These are phyloP conservation scores for Cucumis cinereus DNA, from an alignment of 306 rosid species.

Conservation along the genomic window DNA sequence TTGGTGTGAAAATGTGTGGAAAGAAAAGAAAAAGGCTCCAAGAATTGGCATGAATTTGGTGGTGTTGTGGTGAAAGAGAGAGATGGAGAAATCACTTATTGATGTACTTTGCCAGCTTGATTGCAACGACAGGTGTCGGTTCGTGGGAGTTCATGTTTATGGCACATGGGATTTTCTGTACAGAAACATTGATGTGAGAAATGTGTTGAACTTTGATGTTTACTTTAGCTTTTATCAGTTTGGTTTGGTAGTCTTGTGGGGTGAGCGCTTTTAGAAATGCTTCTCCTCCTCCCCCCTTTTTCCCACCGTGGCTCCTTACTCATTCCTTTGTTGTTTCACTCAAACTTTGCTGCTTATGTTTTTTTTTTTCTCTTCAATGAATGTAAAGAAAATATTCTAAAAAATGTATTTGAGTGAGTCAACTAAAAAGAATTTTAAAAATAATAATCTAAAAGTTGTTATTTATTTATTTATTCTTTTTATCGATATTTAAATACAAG, in stretches of 20 bases:
- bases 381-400: too few species aligned
- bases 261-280: neutral
- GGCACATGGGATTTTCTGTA: constrained; percentile 1
- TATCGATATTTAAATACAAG: too few species aligned
- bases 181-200: neutral
- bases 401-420: too few species aligned
- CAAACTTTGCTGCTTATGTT: neutral
- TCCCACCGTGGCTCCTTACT: neutral
- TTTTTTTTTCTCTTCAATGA: neutral
- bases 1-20: neutral
- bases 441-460: too few species aligned
- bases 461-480: too few species aligned
- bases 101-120: neutral
- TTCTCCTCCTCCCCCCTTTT: neutral
- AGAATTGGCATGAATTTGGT: neutral
- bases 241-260: neutral
- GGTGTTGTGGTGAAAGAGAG: neutral
- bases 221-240: neutral
- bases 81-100: neutral
- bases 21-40: neutral
- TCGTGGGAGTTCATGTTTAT: neutral
- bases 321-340: neutral
- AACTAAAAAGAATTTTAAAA: too few species aligned
- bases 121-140: neutral
- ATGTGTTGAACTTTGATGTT: neutral